Evolutionary conservation across 106 monocot species (phyloP), one percentile per base, ranked within the genome.

Genomic region (Gastrodia elata): DNA sequence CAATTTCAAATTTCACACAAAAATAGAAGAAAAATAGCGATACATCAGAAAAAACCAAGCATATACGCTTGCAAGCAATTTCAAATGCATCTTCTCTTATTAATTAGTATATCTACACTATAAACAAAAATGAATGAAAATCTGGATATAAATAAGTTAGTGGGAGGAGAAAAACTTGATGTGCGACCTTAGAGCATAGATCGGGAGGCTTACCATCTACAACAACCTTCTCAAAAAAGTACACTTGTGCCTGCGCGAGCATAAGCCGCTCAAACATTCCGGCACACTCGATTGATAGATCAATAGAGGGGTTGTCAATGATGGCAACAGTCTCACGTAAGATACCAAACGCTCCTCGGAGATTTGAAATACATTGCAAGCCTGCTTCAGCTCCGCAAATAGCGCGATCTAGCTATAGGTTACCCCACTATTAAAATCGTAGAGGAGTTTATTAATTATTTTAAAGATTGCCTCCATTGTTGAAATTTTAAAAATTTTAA

Each of bases 241-340:
- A 94, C 77, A 91, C 94, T 79, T 94, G 88, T 5, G 91, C 88
- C 86, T 94, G 94, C 42, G 94, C 94, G 20, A 91, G 86, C 94
- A 94, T 94, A 57, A 94, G 75, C 46, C 81, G 78, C 91, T 94
- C 91, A 67, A 94, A 80, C 91, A 94, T 86, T 48, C 52, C 82
- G 6, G 79, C 82, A n/a, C 88, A 86, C 84, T 94, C 89, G 7
- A 79, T 41, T 1, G 82, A 79, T 34, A 92, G 38, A 74, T 92
- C 92, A 16, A 83, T 64, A 38, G 89, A 84, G 59, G 70, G 26
- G 40, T 74, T 59, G 14, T 57, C 55, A n/a, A n/a, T n/a, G 24
- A 55, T 13, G 5, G 72, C 78, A 38, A 76, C 77, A 36, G 46
- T 38, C 78, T 76, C 72, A 68, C 56, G 46, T 48, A 89, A 71